phyloP scores from a whole-genome alignment of 805 yeast genomes.

The Barnettozyma californica region DNA sequence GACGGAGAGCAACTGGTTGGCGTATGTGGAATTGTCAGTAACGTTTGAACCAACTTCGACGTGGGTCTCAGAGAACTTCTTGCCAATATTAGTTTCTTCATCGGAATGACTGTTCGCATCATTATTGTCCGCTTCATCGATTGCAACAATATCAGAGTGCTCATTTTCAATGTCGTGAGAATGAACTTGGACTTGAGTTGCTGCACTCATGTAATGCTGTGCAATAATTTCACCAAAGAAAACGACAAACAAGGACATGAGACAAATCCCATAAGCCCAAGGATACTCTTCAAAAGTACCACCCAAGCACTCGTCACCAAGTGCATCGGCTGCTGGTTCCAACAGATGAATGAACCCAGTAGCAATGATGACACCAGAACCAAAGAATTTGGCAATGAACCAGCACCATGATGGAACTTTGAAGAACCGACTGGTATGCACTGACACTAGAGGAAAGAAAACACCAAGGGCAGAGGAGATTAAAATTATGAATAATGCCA shows the following conservation, averaged over 20 bases:
- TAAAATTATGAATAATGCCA: conserved; percentile 58
- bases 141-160: not conserved
- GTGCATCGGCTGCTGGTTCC: conserved; percentile 11
- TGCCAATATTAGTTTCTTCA: not conserved
- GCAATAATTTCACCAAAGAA: conserved; percentile 1
- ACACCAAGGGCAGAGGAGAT: conserved; percentile 54
- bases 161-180: not conserved
- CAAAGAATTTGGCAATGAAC: conserved; percentile 54
- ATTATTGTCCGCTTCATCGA: no score
- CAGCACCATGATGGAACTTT: conserved; percentile 58
- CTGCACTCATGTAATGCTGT: not conserved
- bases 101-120: not conserved
- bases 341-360: conserved; percentile 17
- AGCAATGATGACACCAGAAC: conserved; percentile 17
- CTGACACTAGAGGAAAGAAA: conserved; percentile 54
- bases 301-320: conserved; percentile 12
- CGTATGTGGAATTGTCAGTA: not conserved
- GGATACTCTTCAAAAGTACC: conserved; percentile 3
- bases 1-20: conserved; percentile 24
- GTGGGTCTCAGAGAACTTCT: not conserved
- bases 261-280: not conserved
- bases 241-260: not conserved
- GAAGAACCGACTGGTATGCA: conserved; percentile 28
- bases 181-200: not conserved
- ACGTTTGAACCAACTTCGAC: not conserved